Evolutionary conservation across 225 moss, liverwort and hornwort species (phyloP).

Genomic region (Rhytidiadelphus loreus): DNA sequence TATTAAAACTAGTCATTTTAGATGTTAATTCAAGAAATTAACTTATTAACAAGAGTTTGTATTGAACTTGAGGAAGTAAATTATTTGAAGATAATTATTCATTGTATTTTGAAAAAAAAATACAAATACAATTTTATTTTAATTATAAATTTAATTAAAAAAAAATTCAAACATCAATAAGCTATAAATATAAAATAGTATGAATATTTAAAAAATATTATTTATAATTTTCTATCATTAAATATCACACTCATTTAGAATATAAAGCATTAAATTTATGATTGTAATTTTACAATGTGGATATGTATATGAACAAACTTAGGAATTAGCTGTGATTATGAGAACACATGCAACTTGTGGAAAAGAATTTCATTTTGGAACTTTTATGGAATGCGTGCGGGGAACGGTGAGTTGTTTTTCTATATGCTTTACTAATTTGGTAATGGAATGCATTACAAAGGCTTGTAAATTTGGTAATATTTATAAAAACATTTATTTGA

Average conservation of each 20-base stretch:
- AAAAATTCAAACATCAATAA: not conserved
- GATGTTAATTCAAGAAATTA: too few relatives aligned
- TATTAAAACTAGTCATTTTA: not conserved
- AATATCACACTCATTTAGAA: too few relatives aligned
- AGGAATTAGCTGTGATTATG: constrained; percentile 36
- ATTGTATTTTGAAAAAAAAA: not conserved
- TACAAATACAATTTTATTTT: too few relatives aligned
- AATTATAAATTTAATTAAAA: not conserved
- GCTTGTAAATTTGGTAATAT: too few relatives aligned
- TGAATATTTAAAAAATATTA: too few relatives aligned
- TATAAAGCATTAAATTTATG: not conserved
- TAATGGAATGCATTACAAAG: not conserved
- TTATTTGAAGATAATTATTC: not conserved
- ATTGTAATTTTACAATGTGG: not conserved
- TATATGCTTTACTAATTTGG: not conserved
- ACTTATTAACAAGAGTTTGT: not conserved
- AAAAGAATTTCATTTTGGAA: constrained; percentile 38
- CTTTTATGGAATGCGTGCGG: constrained; percentile 32
- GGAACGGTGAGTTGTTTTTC: not conserved
- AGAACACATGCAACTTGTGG: constrained; percentile 43
- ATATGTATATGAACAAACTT: too few relatives aligned
- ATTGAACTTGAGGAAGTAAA: not conserved
- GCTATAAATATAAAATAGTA: too few relatives aligned
- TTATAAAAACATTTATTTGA: too few relatives aligned
- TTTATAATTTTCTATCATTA: not conserved